These are phyloP conservation scores for Arthrobotrys pseudoclavata DNA, from an alignment of 2,329 filamentous ascomycete species.

Conservation along the genomic window DNA sequence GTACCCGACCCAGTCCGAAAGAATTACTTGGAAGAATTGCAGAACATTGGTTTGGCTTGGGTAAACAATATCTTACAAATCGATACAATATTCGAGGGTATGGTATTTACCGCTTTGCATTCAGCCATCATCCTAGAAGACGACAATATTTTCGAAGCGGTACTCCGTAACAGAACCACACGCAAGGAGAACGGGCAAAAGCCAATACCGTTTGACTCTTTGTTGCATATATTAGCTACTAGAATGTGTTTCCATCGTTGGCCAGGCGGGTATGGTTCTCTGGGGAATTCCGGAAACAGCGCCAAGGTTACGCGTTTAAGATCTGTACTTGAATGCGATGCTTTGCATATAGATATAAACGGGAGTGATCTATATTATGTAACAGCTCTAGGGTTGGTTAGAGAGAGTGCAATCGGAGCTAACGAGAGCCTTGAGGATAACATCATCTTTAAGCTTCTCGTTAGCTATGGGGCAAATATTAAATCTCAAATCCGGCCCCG, in stretches of 20 bases:
- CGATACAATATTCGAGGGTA: no score
- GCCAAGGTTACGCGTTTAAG: not conserved
- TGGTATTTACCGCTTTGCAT: not conserved
- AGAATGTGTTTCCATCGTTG: no score
- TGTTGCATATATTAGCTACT: not conserved
- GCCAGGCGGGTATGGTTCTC: no score
- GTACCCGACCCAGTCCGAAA: not conserved
- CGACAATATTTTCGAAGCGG: not conserved
- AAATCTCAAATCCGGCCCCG: not conserved
- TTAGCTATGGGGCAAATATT: not conserved
- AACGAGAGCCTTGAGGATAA: not conserved
- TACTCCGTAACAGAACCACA: not conserved
- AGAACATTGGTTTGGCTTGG: not conserved
- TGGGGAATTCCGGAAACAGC: no score
- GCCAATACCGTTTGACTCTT: not conserved
- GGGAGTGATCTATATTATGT: not conserved
- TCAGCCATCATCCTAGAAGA: not conserved
- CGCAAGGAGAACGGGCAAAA: not conserved
- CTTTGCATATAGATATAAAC: constrained; percentile 9
- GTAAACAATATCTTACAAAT: not conserved
- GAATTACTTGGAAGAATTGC: not conserved
- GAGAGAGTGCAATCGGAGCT: not conserved
- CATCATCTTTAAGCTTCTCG: not conserved
- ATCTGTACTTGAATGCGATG: not conserved
- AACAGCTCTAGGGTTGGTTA: not conserved